Evolutionary conservation across 1,139 yeast species (phyloP).

Genomic region (Taiozyma sp.): DNA sequence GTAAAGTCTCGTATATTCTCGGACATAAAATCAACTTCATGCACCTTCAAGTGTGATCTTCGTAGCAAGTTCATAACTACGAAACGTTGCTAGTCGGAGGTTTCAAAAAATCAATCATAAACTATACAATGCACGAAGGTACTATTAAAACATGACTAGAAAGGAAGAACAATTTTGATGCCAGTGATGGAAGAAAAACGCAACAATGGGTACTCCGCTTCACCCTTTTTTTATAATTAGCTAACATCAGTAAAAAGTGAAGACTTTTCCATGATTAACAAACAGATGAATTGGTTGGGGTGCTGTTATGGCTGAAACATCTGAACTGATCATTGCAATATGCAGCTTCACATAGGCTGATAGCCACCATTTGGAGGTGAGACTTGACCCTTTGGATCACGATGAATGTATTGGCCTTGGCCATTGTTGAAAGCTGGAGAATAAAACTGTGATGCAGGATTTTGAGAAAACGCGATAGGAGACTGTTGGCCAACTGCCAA

Average conservation of each 20-base stretch:
- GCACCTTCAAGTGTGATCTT: not conserved
- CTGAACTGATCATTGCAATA: not conserved
- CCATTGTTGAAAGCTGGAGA: not conserved
- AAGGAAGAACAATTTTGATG: not conserved
- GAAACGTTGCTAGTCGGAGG: not conserved
- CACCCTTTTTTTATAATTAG: not conserved
- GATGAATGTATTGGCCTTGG: not conserved
- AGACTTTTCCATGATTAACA: not conserved
- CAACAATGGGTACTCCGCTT: not conserved
- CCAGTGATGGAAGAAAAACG: not conserved
- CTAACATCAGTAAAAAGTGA: not conserved
- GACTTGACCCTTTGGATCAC: not conserved
- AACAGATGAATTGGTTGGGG: not conserved
- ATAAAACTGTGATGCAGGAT: not conserved
- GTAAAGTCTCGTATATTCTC: no score
- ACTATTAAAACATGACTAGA: not conserved
- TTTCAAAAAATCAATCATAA: not conserved
- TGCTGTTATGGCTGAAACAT: not conserved
- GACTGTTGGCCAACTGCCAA: not conserved
- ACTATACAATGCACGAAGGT: not conserved
- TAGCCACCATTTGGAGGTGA: not conserved
- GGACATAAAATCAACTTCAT: not conserved
- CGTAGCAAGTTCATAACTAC: not conserved
- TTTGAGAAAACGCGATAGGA: not conserved
- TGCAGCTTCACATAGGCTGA: not conserved